These are phyloP conservation scores for Coemansia sp. DNA, from an alignment of 192 early-diverging fungal species.

Conservation along the genomic window DNA sequence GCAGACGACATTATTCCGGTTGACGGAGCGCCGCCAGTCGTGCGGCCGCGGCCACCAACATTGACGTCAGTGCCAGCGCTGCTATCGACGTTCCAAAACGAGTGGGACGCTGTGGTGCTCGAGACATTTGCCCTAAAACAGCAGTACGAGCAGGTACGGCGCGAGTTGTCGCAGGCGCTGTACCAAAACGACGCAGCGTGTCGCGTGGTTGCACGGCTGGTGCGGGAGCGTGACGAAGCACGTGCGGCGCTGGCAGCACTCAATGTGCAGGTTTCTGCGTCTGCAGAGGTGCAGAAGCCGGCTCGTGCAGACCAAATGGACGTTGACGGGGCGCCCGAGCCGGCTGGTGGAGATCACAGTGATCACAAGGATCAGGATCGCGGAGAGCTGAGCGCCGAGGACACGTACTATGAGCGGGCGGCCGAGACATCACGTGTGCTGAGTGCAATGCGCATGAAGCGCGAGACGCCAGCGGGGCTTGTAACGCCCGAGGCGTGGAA, in stretches of 20 bases:
- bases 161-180: constrained; percentile 90
- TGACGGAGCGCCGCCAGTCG: constrained; percentile 35
- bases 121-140: constrained; percentile 92
- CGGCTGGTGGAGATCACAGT: neutral
- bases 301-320: constrained; percentile 18
- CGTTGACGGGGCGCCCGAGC: constrained; percentile 13
- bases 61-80: constrained; percentile 90
- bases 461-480: constrained; percentile 76
- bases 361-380: neutral
- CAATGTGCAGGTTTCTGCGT: constrained; percentile 19
- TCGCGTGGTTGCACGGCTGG: constrained; percentile 88
- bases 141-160: constrained; percentile 85
- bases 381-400: constrained; percentile 15
- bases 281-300: neutral
- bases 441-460: constrained; percentile 70
- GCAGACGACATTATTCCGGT: constrained; percentile 35
- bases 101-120: constrained; percentile 95
- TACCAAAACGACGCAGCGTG: constrained; percentile 97
- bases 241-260: constrained; percentile 56
- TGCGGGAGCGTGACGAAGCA: constrained; percentile 90
- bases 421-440: constrained; percentile 58
- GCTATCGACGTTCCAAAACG: constrained; percentile 86
- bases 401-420: constrained; percentile 32
- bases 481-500: constrained; percentile 68
- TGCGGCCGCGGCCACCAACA: constrained; percentile 86